Conservation (phyloP, 2,329 filamentous ascomycete species). For the Chaetomium sp. region DNA sequence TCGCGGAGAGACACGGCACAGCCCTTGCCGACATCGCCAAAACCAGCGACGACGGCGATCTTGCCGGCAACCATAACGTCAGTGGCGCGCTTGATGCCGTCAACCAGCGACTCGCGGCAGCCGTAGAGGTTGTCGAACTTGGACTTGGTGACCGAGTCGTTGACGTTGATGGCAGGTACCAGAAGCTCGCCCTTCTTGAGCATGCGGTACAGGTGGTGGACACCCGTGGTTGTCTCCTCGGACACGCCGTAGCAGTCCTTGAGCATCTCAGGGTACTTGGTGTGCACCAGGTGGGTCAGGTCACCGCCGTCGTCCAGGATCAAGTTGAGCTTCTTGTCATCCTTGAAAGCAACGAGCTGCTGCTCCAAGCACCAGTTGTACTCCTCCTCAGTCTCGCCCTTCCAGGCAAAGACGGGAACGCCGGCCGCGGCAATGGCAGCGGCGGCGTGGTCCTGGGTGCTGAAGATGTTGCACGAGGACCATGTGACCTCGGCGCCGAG, state of each 20-base stretch:
- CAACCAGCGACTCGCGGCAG: constrained; percentile 97
- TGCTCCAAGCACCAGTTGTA: constrained; percentile 99
- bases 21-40: constrained; percentile 98
- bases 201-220: constrained; percentile 99
- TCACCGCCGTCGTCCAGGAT: constrained; percentile 99
- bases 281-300: constrained; percentile 92
- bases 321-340: constrained; percentile 93
- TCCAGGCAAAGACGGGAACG: constrained; percentile 80
- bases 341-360: constrained; percentile 96
- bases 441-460: constrained; percentile 96
- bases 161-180: constrained; percentile 97
- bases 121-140: constrained; percentile 99
- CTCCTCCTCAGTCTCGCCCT: constrained; percentile 97
- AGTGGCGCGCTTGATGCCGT: constrained; percentile 99
- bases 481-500: constrained; percentile 98
- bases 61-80: constrained; percentile 99
- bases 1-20: constrained; percentile 93
- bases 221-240: constrained; percentile 99
- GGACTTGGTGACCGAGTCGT: constrained; percentile 99
- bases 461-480: constrained; percentile 99
- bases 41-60: constrained; percentile 95
- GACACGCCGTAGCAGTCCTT: constrained; percentile 98
- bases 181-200: constrained; percentile 87
- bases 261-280: constrained; percentile 98
- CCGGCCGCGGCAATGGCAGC: constrained; percentile 93